A percentile compares a stretch with the other conserved stretches of the same genome.
Evolutionary conservation across 257 asterid genomes (phyloP).

Genomic region (Hygrophila difformis): DNA sequence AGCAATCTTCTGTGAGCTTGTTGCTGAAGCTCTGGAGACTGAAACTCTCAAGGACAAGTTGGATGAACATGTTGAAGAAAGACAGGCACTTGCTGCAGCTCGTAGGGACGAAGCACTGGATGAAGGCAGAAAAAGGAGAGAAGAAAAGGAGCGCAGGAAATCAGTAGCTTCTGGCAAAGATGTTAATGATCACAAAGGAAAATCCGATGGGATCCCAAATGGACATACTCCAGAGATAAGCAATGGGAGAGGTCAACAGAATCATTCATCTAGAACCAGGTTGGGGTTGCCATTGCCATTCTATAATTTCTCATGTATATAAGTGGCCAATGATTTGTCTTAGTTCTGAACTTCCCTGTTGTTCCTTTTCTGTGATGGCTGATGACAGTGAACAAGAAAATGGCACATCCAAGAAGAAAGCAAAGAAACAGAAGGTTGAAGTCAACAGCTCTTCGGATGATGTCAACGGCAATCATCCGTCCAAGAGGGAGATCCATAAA

Average conservation of each 20-base stretch:
- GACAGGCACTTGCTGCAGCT: slow-evolving; percentile 81
- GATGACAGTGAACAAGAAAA: slow-evolving; percentile 53
- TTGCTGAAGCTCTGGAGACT: slow-evolving; percentile 62
- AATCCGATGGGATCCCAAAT: neutral
- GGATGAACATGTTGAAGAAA: slow-evolving; percentile 75
- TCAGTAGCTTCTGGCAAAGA: slow-evolving; percentile 30
- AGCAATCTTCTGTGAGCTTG: slow-evolving; percentile 57
- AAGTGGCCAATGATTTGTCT: slow-evolving; percentile 11
- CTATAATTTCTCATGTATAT: slow-evolving; percentile 2
- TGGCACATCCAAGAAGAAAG: slow-evolving; percentile 29
- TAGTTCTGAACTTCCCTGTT: slow-evolving; percentile 2
- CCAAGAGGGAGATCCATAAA: slow-evolving; percentile 67
- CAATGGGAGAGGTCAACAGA: neutral
- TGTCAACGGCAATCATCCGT: slow-evolving; percentile 38
- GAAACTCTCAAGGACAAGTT: slow-evolving; percentile 56
- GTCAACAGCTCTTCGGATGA: slow-evolving; percentile 25
- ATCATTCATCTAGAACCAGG: neutral
- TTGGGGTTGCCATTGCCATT: neutral
- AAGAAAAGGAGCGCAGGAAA: slow-evolving; percentile 65
- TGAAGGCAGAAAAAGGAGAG: slow-evolving; percentile 86
- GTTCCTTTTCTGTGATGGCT: slow-evolving; percentile 7
- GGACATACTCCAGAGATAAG: neutral
- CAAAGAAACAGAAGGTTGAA: slow-evolving; percentile 50
- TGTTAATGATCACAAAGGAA: slow-evolving; percentile 8
- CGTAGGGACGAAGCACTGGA: slow-evolving; percentile 81